Evolutionary conservation across 345 rosid species (phyloP), one percentile per base, ranked within the genome.

Genomic region (Draba incana): DNA sequence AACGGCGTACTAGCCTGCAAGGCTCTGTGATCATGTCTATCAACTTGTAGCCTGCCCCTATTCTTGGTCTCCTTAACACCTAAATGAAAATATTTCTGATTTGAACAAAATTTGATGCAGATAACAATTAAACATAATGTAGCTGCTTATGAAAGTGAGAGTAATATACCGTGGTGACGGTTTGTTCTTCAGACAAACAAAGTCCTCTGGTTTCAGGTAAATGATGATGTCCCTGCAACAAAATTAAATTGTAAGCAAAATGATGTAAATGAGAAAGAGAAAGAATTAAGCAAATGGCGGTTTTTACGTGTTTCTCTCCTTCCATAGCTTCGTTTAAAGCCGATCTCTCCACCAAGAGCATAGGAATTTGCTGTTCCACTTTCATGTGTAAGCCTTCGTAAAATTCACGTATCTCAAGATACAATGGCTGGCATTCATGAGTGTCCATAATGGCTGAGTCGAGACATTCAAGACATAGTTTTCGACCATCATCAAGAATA

Each of bases 151-250:
- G 10, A 43, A 50, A 62, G 76, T 27, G 54, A 68, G 56, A 31
- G 20, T 51, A 77, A 5, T 80, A 84, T 71, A 74, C 99, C 3
- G 92, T 94, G 39, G 95, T 81, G 46, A 94, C 84, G 12, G 98
- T 91, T 80, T 91, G 98, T 61, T 91, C 99, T 82, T 94, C 95
- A 0, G 98, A 94, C 80, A 94, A 77, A 83, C 99, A 94, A 31
- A 94, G 98, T 71, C 99, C 99, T 81, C 99, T 87, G 0, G 99
- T 94, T 79, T 94, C 99, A 15, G 99, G 89, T 66, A 94, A 77
- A 81, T 91, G 99, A 82, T 86, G 98, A 75, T 94, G 91, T 59
- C 96, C 99, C 99, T 91, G 70, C 24, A 55, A 8, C 28, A 47
- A 46, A 2, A 39, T 33, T 35, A 46, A 11, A 69, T 31, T 8